Conservation (phyloP, 2,329 filamentous ascomycete species). For the Dryadomyces quercivorus region DNA sequence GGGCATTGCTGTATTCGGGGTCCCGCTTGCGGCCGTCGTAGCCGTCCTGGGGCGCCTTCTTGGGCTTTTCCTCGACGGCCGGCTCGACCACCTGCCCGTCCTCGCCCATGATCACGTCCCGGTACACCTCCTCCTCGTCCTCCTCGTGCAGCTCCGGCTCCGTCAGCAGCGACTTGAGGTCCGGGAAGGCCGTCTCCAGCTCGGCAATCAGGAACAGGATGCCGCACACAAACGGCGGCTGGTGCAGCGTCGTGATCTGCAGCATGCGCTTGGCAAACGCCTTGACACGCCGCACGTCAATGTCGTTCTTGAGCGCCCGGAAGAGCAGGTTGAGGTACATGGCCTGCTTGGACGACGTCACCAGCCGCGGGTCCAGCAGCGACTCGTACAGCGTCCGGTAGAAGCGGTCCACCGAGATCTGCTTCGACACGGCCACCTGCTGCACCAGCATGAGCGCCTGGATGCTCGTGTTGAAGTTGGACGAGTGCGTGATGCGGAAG, state of each 20-base stretch:
- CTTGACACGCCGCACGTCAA: slow-evolving; percentile 85
- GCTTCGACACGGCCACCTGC: slow-evolving; percentile 71
- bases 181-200: slow-evolving; percentile 66
- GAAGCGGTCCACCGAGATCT: slow-evolving; percentile 77
- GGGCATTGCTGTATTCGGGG: slow-evolving; percentile 86
- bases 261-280: slow-evolving; percentile 91
- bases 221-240: slow-evolving; percentile 85
- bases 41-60: slow-evolving; percentile 13
- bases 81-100: slow-evolving; percentile 35
- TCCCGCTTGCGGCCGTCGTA: slow-evolving; percentile 90
- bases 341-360: slow-evolving; percentile 86
- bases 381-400: slow-evolving; percentile 95
- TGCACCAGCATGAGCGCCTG: slow-evolving; percentile 93
- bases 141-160: slow-evolving; percentile 69
- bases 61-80: slow-evolving; percentile 20
- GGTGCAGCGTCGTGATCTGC: slow-evolving; percentile 77
- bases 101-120: slow-evolving; percentile 44
- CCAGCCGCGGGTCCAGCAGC: slow-evolving; percentile 75
- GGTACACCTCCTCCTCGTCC: slow-evolving; percentile 51
- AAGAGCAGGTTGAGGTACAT: slow-evolving; percentile 90
- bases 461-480: slow-evolving; percentile 97
- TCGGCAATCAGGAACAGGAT: slow-evolving; percentile 84
- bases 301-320: slow-evolving; percentile 74
- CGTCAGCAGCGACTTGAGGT: slow-evolving; percentile 64
- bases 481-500: slow-evolving; percentile 91